Conservation (phyloP, 345 rosid species). For the Fremontodendron californicum region DNA sequence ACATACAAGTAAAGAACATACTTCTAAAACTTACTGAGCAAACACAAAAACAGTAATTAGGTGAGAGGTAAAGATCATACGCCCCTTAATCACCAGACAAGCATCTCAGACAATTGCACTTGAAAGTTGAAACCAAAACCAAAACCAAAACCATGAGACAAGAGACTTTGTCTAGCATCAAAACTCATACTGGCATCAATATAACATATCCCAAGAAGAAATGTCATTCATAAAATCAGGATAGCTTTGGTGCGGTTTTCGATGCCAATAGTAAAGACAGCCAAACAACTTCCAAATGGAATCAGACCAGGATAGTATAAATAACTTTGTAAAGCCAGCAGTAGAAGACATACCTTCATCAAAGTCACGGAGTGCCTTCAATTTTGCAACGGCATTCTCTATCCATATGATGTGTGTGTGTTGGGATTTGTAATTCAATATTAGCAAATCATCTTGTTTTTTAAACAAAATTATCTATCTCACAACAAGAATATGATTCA, state of each 20-base stretch:
- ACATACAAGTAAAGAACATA: neutral
- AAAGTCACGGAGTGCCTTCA: conserved; percentile 69
- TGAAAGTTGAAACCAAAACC: too few species aligned
- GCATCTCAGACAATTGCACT: conserved; percentile 62
- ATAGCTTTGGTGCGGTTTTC: neutral
- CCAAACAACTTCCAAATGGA: neutral
- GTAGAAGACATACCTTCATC: conserved; percentile 51
- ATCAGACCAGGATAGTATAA: neutral
- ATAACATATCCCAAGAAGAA: conserved; percentile 43
- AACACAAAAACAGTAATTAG: neutral
- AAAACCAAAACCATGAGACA: conserved; percentile 77
- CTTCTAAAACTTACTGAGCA: neutral
- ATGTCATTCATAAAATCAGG: neutral
- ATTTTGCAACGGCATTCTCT: conserved; percentile 62
- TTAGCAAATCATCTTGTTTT: neutral
- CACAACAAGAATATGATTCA: neutral
- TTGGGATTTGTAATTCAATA: conserved; percentile 60
- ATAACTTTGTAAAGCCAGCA: neutral
- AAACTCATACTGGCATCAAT: conserved; percentile 76
- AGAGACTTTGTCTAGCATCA: conserved; percentile 54
- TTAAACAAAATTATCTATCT: neutral
- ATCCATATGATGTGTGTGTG: conserved; percentile 72
- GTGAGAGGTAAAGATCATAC: neutral
- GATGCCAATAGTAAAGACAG: neutral
- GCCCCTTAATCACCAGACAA: conserved; percentile 48